Evolutionary conservation across 148 eudicot genomes (phyloP).

Genomic region (Amaranthus hypochondriacus): DNA sequence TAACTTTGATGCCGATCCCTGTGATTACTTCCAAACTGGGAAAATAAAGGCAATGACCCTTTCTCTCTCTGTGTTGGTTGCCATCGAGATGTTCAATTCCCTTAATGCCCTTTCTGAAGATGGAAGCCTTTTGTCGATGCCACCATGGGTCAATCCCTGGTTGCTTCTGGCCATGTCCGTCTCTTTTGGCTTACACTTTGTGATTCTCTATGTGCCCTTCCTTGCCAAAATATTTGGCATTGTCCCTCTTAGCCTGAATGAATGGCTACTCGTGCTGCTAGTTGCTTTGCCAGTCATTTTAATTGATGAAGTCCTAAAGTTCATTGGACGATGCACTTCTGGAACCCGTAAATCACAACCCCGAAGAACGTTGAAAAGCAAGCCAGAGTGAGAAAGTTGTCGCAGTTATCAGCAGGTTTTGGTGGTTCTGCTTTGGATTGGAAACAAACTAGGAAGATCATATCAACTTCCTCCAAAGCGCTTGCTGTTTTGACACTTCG

Average conservation of each 20-base stretch:
- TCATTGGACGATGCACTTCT: slow-evolving; percentile 60
- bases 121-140: slow-evolving; percentile 64
- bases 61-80: slow-evolving; percentile 73
- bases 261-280: slow-evolving; percentile 59
- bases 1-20: slow-evolving; percentile 51
- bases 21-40: slow-evolving; percentile 61
- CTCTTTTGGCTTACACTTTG: slow-evolving; percentile 67
- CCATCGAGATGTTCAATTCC: slow-evolving; percentile 79
- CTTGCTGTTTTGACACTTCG: slow-evolving; percentile 20
- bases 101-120: slow-evolving; percentile 74
- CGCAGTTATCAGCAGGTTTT: slow-evolving; percentile 2
- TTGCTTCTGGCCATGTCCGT: slow-evolving; percentile 65
- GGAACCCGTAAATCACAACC: slow-evolving; percentile 25
- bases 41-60: slow-evolving; percentile 74
- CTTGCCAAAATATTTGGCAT: slow-evolving; percentile 69
- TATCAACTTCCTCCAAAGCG: slow-evolving; percentile 2
- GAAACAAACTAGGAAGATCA: not conserved
- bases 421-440: slow-evolving; percentile 10
- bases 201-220: slow-evolving; percentile 71
- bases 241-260: slow-evolving; percentile 65
- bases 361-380: slow-evolving; percentile 26
- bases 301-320: slow-evolving; percentile 82
- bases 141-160: slow-evolving; percentile 81
- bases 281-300: slow-evolving; percentile 65
- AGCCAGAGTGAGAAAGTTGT: slow-evolving; percentile 40